These are phyloP conservation scores for Reticulascus tulasneorum DNA, from an alignment of 2,329 filamentous ascomycete genomes.

Conservation along the genomic window DNA sequence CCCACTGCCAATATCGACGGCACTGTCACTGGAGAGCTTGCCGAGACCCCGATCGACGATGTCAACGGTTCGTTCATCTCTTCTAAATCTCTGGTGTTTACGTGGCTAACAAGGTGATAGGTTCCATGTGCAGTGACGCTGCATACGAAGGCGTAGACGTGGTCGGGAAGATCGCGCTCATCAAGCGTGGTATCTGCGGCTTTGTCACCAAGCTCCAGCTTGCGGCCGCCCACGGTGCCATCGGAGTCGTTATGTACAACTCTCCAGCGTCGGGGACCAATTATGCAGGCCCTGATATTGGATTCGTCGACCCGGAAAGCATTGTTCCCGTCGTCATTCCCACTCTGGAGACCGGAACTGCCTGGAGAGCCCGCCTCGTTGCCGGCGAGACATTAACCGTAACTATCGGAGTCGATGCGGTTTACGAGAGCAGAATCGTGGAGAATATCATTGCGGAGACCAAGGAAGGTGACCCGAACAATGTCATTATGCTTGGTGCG, in stretches of 20 bases:
- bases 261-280: conserved; percentile 33
- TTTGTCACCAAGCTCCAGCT: conserved; percentile 40
- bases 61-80: conserved; percentile 22
- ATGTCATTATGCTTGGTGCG: conserved; percentile 37
- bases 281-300: conserved; percentile 34
- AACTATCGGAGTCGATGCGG: conserved; percentile 31
- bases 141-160: conserved; percentile 42
- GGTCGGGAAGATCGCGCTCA: conserved; percentile 38
- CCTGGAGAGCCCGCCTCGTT: conserved; percentile 29
- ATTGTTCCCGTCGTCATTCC: conserved; percentile 34
- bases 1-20: conserved; percentile 34
- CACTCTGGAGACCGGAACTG: conserved; percentile 28
- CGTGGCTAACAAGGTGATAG: conserved; percentile 17
- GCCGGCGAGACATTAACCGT: conserved; percentile 30
- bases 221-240: conserved; percentile 36
- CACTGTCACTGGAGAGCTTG: conserved; percentile 31
- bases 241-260: conserved; percentile 57
- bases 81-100: too few species aligned
- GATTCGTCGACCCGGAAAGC: conserved; percentile 46
- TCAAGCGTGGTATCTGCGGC: conserved; percentile 41
- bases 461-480: conserved; percentile 37
- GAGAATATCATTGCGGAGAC: conserved; percentile 41
- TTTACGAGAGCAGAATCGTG: conserved; percentile 29
- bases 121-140: conserved; percentile 36
- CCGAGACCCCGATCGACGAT: conserved; percentile 32